Percentiles rank a stretch among this genome's conserved stretches.
phyloP scores from a whole-genome alignment of 2,329 filamentous ascomycete species.

The Sclerotinia subarctica region DNA sequence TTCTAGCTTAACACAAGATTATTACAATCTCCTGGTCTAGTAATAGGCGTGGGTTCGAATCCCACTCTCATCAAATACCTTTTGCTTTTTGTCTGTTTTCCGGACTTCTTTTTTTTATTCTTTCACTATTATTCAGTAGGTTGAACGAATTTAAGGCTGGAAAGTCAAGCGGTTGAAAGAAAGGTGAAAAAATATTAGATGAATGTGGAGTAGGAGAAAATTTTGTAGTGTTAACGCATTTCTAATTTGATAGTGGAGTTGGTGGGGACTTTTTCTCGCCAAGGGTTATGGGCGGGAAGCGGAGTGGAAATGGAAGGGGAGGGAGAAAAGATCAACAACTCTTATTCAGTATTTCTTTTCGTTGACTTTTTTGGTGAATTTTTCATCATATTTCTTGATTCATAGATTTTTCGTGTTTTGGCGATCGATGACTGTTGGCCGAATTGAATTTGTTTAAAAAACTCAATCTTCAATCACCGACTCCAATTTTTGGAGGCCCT shows the following conservation, averaged over 20 bases:
- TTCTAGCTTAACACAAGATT: not conserved
- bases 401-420: not conserved
- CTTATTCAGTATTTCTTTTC: not conserved
- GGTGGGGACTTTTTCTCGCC: not conserved
- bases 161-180: too few relatives aligned
- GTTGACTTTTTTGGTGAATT: not conserved
- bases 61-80: not conserved
- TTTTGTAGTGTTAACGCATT: not conserved
- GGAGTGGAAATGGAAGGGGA: not conserved
- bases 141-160: not conserved
- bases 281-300: not conserved
- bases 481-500: not conserved
- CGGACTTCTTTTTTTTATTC: not conserved
- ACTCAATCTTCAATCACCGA: not conserved
- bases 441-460: not conserved
- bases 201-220: not conserved
- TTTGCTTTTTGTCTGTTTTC: not conserved
- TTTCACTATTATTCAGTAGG: too few relatives aligned
- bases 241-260: not conserved
- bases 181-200: not conserved
- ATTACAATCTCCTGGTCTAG: conserved; percentile 4
- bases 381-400: not conserved
- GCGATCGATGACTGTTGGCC: not conserved
- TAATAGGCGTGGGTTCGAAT: conserved; percentile 17
- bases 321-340: not conserved